Base-by-base conservation (phyloP, 2,329 filamentous ascomycete genomes). In the Sclerotinia glacialis region DNA sequence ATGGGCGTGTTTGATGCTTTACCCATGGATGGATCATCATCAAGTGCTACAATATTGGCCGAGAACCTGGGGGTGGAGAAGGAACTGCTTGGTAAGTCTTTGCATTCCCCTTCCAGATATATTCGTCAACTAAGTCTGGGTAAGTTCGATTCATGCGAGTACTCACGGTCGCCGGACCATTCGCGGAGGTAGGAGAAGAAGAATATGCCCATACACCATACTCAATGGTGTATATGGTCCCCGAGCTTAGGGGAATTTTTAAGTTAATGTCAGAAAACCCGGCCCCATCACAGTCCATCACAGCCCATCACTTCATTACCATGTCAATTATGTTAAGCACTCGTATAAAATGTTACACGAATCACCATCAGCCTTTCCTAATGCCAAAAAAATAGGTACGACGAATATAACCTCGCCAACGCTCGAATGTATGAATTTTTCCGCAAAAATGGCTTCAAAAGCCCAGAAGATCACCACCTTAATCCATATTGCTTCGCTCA, bases 401-500 rank as follows among this genome's bases (percentile, higher is more conserved):
- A 74, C 55, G 73, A 73, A 54, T 69, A 68, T 61, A 56, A 65
- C 23, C 56, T 64, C n/a, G 58, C 69, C 16, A 67, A 67, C 37
- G 55, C 67, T 31, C 66, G 70, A 31, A 67, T 75, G 56, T 66
- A 64, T 46, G 69, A 73, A 37, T 75, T 71, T 60, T 70, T 73
- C 52, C 66, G 65, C 23, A 55, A 71, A 11, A 67, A 71, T 54
- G 71, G 68, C 9, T 74, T 68, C 46, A 64, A 55, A 42, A 72
- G 65, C 40, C 71, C 73, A n/a, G 66, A 65, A 9, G 70, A 71
- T 12, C 46, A 63, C 9, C 65, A 47, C 8, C 69, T 71, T 28
- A 74, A 74, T 47, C 74, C 74, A 23, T 76, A 74, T 69, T 72
- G 71, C 37, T 72, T 69, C 26, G 73, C 72, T 12, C 71, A 75